Percentiles rank a stretch among this genome's conserved stretches.
phyloP scores from a whole-genome alignment of 2,329 filamentous ascomycete species.

The Alternaria burnsii region DNA sequence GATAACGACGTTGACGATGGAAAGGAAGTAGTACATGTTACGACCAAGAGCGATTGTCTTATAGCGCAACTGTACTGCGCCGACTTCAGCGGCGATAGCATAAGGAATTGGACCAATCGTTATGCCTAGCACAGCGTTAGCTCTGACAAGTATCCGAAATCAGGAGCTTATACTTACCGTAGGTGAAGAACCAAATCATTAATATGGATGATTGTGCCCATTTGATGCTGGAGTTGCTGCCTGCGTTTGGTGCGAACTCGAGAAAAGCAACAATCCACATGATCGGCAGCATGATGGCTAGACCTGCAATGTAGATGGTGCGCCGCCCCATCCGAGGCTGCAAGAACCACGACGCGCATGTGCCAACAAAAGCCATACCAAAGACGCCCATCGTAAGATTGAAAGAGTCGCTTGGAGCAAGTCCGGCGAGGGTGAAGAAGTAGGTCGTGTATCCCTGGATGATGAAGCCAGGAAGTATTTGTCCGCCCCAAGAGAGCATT shows the following conservation, averaged over 20 bases:
- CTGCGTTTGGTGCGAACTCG: slow-evolving; percentile 59
- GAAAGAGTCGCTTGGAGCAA: slow-evolving; percentile 48
- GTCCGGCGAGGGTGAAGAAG: slow-evolving; percentile 53
- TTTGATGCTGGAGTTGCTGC: slow-evolving; percentile 53
- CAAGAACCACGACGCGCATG: slow-evolving; percentile 78
- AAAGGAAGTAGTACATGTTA: slow-evolving; percentile 75
- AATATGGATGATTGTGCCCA: slow-evolving; percentile 23
- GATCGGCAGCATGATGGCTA: slow-evolving; percentile 66
- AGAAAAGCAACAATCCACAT: slow-evolving; percentile 70
- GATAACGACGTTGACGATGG: slow-evolving; percentile 70
- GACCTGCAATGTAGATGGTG: slow-evolving; percentile 73
- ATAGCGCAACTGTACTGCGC: slow-evolving; percentile 79
- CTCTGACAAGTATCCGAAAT: background rate
- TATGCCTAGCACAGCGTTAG: slow-evolving; percentile 49
- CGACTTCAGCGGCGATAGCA: slow-evolving; percentile 81
- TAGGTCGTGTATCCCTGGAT: slow-evolving; percentile 44
- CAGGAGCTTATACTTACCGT: slow-evolving; percentile 61
- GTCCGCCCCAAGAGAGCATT: slow-evolving; percentile 54
- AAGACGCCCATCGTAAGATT: slow-evolving; percentile 60
- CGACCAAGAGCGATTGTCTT: slow-evolving; percentile 87
- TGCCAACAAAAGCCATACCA: slow-evolving; percentile 63
- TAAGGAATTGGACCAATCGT: slow-evolving; percentile 88
- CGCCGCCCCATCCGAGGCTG: slow-evolving; percentile 79
- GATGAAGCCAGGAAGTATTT: slow-evolving; percentile 36
- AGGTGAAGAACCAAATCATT: slow-evolving; percentile 64